Evolutionary conservation across 768 basidiomycete species (phyloP), one percentile per base, ranked within the genome.

Genomic region (Boletus pseudopeckii): DNA sequence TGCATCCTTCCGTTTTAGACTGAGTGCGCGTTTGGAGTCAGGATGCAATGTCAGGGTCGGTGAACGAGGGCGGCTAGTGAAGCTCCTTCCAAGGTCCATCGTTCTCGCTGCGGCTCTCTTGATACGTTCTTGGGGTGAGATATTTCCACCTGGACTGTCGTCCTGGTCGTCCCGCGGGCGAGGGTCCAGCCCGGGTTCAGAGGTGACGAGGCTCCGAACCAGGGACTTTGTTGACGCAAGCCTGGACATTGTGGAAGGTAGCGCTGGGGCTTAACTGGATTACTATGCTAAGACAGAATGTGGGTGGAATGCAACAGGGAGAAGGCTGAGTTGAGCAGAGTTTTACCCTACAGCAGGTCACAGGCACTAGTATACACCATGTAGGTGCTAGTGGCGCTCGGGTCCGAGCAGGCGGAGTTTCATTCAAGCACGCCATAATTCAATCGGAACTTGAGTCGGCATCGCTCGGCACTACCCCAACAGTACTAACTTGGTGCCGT

Each of bases 41-140:
- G 75, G 53, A 62, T 68, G 62, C 30, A 73, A 61, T 13, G 71
- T 62, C 18, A 57, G 42, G 30, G 46, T 56, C 40, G 71, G 65
- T 8, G 73, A 64, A 38, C 59, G 58, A 30, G 77, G 62, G 51
- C 71, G 78, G 38, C 66, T 71, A 51, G 77, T 75, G 44, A 82
- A 68, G 66, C 84, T 86, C 62, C 77, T 76, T 55, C 84, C 82
- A 30, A 91, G 75, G 61, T 84, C 83, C 50, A 83, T 83, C 0
- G 85, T 85, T 71, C 74, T 79, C 60, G 75, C 77, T 41, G 81
- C 77, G 30, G 80, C 66, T 49, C 80, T 80, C 68, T 81, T 81
- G 48, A 79, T 77, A 60, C 78, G 77, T 63, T 78, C 77, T 30
- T 75, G 72, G 32, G 70, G 62, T 24, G 70, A 63, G 24, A 60